Percentiles rank a stretch among this genome's conserved stretches.
Evolutionary conservation across 2,329 filamentous ascomycete species (phyloP).

Genomic region (Cladosporium sp.): DNA sequence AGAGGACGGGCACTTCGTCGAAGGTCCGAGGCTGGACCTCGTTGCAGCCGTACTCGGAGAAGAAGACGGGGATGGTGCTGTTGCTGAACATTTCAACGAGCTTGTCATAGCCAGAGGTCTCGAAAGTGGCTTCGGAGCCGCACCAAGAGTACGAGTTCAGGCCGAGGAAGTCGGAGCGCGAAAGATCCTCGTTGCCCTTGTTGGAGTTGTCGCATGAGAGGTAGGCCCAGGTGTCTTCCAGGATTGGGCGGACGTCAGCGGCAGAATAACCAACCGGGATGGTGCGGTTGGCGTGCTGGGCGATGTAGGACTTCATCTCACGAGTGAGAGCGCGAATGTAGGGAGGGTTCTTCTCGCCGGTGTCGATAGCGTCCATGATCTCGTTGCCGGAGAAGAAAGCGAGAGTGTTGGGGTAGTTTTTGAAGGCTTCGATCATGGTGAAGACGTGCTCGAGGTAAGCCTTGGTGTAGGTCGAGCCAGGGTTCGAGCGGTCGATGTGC

Average conservation of each 20-base stretch:
- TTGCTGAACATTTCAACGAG: constrained; percentile 66
- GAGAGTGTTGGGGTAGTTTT: constrained; percentile 64
- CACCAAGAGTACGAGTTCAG: constrained; percentile 76
- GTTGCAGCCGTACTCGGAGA: constrained; percentile 82
- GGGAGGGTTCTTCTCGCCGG: constrained; percentile 53
- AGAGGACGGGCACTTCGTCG: constrained; percentile 72
- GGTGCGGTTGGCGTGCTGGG: constrained; percentile 54
- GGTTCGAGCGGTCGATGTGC: constrained; percentile 57
- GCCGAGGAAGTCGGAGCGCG: constrained; percentile 72
- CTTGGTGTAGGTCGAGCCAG: constrained; percentile 55
- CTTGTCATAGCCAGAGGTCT: constrained; percentile 62
- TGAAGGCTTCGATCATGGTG: constrained; percentile 65
- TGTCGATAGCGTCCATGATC: constrained; percentile 62
- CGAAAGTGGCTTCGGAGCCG: constrained; percentile 65
- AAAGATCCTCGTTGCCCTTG: constrained; percentile 51
- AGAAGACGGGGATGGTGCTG: constrained; percentile 73
- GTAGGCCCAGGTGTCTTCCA: constrained; percentile 75
- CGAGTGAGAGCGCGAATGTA: constrained; percentile 64
- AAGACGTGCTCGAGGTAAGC: constrained; percentile 61
- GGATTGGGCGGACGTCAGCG: constrained; percentile 71
- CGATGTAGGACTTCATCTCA: constrained; percentile 69
- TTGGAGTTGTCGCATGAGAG: constrained; percentile 64
- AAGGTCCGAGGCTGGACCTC: constrained; percentile 68
- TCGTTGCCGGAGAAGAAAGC: constrained; percentile 70
- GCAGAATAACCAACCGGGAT: constrained; percentile 70